A percentile compares a stretch with the other conserved stretches of the same genome.
phyloP scores from a whole-genome alignment of 257 asterid species.

The Primulina tabacum region DNA sequence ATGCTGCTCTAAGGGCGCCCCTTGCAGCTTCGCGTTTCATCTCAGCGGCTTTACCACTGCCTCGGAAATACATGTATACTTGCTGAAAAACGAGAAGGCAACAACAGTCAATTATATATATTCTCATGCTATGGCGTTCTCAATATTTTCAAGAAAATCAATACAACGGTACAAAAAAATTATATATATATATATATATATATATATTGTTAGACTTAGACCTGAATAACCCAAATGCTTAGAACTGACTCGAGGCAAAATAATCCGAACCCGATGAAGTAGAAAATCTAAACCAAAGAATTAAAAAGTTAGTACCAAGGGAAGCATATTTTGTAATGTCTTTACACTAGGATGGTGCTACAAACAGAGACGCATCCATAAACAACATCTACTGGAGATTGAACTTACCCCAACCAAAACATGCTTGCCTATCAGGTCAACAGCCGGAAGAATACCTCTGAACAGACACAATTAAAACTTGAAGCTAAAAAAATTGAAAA shows the following conservation, averaged over 20 bases:
- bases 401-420: slow-evolving; percentile 50
- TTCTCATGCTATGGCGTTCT: not conserved
- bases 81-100: slow-evolving; percentile 35
- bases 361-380: not conserved
- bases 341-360: not conserved
- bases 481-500: not conserved
- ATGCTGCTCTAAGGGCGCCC: slow-evolving; percentile 46
- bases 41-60: slow-evolving; percentile 51
- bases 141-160: not conserved
- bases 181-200: not conserved
- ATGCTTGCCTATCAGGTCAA: slow-evolving; percentile 45
- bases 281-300: slow-evolving; percentile 38
- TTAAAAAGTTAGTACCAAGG: not conserved
- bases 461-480: slow-evolving; percentile 19
- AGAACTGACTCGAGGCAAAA: slow-evolving; percentile 56
- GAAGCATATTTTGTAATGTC: not conserved
- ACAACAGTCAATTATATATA: not conserved
- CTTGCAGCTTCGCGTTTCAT: slow-evolving; percentile 55
- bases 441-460: slow-evolving; percentile 63
- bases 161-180: not conserved
- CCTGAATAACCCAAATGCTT: slow-evolving; percentile 67
- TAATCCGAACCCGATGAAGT: slow-evolving; percentile 54
- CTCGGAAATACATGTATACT: slow-evolving; percentile 61
- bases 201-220: slow-evolving; percentile 25
- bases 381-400: not conserved